phyloP scores from a whole-genome alignment of 768 basidiomycete species.

The Phlebiopsis flavidoalba region DNA sequence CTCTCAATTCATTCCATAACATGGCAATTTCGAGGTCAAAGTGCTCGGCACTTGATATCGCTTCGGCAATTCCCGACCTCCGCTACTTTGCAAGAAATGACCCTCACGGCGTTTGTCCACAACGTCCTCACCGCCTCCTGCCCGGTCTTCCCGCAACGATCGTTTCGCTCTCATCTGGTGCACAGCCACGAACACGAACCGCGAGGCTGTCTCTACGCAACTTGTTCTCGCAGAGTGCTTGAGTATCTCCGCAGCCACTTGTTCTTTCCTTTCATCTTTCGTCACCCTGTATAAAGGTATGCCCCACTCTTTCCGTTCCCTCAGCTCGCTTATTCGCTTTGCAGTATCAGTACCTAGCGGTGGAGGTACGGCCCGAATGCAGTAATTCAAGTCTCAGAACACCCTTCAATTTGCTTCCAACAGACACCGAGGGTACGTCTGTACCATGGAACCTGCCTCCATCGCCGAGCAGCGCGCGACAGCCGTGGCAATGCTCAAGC shows the following conservation, averaged over 20 bases:
- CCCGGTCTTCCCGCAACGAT: neutral
- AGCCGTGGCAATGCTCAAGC: constrained; percentile 85
- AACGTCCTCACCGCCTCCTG: neutral
- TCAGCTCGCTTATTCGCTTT: neutral
- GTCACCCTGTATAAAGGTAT: constrained; percentile 2
- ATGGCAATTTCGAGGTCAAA: neutral
- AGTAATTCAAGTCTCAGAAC: neutral
- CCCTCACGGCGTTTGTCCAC: neutral
- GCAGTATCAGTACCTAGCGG: neutral
- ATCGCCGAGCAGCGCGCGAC: constrained; percentile 74
- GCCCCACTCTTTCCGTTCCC: neutral
- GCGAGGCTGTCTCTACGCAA: constrained; percentile 5
- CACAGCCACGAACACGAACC: neutral
- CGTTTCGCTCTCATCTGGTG: neutral
- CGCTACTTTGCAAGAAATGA: neutral
- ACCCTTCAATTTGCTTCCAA: constrained; percentile 14
- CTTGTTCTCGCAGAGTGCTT: neutral
- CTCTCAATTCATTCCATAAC: neutral
- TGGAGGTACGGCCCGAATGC: constrained; percentile 6
- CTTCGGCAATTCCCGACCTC: neutral
- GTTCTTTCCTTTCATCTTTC: constrained; percentile 2
- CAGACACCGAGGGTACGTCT: constrained; percentile 23
- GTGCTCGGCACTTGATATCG: neutral
- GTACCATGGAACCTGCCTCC: constrained; percentile 33
- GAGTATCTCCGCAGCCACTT: neutral